Conservation (phyloP, 179 eudicot species). For the Carnegiea gigantea region DNA sequence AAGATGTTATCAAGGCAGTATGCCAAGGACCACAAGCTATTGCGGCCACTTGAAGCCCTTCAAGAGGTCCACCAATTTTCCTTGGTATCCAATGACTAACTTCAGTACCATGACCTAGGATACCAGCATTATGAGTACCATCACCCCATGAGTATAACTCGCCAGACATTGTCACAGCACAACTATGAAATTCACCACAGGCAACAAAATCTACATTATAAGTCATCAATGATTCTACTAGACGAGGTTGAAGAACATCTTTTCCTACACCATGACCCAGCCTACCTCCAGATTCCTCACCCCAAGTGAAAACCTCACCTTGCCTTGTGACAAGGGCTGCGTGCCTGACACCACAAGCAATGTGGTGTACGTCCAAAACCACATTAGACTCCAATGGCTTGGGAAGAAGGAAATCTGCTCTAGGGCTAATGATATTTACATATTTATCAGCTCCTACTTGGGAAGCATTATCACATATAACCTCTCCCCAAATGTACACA, state of each 20-base stretch:
- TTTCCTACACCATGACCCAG: conserved; percentile 85
- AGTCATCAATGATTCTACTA: conserved; percentile 67
- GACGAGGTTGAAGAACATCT: conserved; percentile 64
- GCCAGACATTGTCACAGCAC: conserved; percentile 85
- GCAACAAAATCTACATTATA: conserved; percentile 76
- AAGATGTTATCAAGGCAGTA: conserved; percentile 75
- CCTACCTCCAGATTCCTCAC: conserved; percentile 94
- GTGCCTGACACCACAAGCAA: conserved; percentile 86
- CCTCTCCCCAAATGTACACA: conserved; percentile 94
- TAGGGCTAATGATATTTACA: conserved; percentile 38
- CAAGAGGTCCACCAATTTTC: conserved; percentile 74
- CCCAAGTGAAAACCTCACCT: conserved; percentile 93
- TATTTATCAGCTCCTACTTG: conserved; percentile 50
- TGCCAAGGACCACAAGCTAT: conserved; percentile 96
- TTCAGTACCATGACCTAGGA: conserved; percentile 80
- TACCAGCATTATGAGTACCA: conserved; percentile 82
- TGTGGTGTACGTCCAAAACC: conserved; percentile 76
- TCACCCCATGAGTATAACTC: conserved; percentile 95
- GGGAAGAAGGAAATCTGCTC: conserved; percentile 76
- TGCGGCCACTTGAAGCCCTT: conserved; percentile 76
- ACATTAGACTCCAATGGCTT: conserved; percentile 74
- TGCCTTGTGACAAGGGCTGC: conserved; percentile 85
- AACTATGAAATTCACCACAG: conserved; percentile 89
- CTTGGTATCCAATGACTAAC: conserved; percentile 93
- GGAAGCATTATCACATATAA: conserved; percentile 57